Evolutionary conservation across 495 filamentous ascomycete genomes (phyloP), one percentile per base, ranked within the genome.

Genomic region (Annulohypoxylon bovei): DNA sequence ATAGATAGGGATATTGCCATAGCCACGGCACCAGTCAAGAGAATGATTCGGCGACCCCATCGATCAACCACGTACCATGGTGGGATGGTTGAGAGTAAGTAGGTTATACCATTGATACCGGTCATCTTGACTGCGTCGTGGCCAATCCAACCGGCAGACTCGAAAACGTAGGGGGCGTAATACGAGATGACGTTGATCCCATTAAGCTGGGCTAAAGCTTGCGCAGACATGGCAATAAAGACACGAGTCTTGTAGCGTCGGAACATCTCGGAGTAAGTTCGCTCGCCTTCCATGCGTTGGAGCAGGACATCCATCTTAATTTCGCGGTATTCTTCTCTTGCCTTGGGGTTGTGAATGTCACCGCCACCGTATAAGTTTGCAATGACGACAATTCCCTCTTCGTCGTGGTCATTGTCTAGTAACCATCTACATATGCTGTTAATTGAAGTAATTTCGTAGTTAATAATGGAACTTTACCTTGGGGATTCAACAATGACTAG

Each of bases 101-200:
- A 99, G 1, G 93, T 92, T 67, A 99, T 88, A 25, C 88, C 94
- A 79, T 99, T 99, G 79, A 99, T 92, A 50, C 96, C 96, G 9
- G 96, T 97, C 96, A 98, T 98, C 59, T 98, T 84, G 68, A 98
- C 93, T 18, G 95, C 96, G 54, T 91, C 85, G 30, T 94, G 93
- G 42, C 95, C 95, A 39, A 84, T 74, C 96, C 95, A 99, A 16
- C 95, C 94, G 32, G 96, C 95, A 25, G 93, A 92, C 79, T 98
- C 95, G 75, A 99, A 99, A 25, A 99, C 95, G 23, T 95, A 86
- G 2, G 96, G 96, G 0, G 96, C 95, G 72, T 99, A 99, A 82
- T 99, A 99, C 16, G 95, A 98, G 59, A 99, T 99, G 70, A 99
- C 96, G 81, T 99, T 99, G 80, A 99, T 99, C 47, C 95, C 95